Percentiles rank a stretch among this genome's conserved stretches.
These are phyloP conservation scores for Monilinia vaccinii-corymbosi DNA, from an alignment of 2,329 filamentous ascomycete genomes.

Conservation along the genomic window DNA sequence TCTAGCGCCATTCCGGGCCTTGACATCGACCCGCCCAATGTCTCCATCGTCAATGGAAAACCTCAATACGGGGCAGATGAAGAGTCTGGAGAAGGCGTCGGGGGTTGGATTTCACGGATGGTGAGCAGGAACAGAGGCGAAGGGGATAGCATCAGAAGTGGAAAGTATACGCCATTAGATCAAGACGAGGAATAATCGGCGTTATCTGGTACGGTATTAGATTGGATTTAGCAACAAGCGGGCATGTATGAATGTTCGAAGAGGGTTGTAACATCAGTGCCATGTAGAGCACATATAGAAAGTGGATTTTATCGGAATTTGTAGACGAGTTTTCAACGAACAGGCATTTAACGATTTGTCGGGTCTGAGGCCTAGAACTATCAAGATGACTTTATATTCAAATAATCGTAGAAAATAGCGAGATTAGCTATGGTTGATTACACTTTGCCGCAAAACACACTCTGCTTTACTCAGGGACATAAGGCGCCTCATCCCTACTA, in stretches of 20 bases:
- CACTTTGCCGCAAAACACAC: no score
- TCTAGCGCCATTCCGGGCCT: conserved; percentile 69
- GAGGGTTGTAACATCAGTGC: conserved; percentile 12
- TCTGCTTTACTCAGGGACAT: no score
- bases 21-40: conserved; percentile 68
- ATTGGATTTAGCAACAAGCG: conserved; percentile 12
- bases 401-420: no score
- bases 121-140: conserved; percentile 43
- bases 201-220: conserved; percentile 1
- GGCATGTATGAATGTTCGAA: conserved; percentile 12
- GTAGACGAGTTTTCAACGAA: conserved; percentile 4
- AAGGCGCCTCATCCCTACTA: no score
- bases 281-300: conserved; percentile 9
- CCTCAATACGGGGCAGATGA: conserved; percentile 31
- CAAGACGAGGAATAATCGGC: conserved; percentile 34
- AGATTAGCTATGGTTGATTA: no score
- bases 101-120: conserved; percentile 62
- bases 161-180: conserved; percentile 31
- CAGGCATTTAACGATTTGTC: neutral
- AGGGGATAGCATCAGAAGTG: conserved; percentile 21
- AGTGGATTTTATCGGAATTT: neutral
- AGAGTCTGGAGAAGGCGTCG: conserved; percentile 43
- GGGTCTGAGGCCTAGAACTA: neutral
- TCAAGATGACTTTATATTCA: no score
- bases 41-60: conserved; percentile 44